Percentiles rank a stretch among this genome's conserved stretches.
Conservation (phyloP, 768 basidiomycete species). For the Lactarius indigo region DNA sequence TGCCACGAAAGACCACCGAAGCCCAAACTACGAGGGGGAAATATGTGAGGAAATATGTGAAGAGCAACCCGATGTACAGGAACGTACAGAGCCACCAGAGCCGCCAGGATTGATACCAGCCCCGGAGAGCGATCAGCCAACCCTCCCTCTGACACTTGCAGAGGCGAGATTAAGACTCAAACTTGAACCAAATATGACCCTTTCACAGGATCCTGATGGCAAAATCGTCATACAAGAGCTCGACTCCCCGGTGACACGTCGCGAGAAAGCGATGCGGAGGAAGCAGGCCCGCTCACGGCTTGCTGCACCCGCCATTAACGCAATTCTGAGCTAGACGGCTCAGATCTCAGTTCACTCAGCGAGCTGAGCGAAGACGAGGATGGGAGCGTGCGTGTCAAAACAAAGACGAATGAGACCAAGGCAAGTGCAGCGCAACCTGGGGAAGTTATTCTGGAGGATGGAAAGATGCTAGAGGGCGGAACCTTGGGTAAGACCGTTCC, state of each 20-base stretch:
- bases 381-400: slow-evolving; percentile 5
- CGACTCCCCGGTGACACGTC: slow-evolving; percentile 66
- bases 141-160: slow-evolving; percentile 6
- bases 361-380: slow-evolving; percentile 22
- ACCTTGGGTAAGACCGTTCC: slow-evolving; percentile 57
- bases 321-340: slow-evolving; percentile 10
- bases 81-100: not conserved
- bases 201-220: slow-evolving; percentile 39
- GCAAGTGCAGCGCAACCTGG: slow-evolving; percentile 30
- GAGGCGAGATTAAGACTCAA: slow-evolving; percentile 14
- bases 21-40: not conserved
- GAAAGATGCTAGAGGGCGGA: slow-evolving; percentile 45
- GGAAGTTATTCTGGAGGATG: slow-evolving; percentile 34
- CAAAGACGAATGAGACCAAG: slow-evolving; percentile 15
- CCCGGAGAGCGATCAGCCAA: slow-evolving; percentile 1
- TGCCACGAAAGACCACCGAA: not conserved
- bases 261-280: slow-evolving; percentile 49
- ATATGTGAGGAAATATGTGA: not conserved
- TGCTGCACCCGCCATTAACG: slow-evolving; percentile 16
- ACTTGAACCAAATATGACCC: slow-evolving; percentile 24
- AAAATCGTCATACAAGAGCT: slow-evolving; percentile 65
- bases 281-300: slow-evolving; percentile 32
- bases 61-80: not conserved
- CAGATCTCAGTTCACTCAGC: slow-evolving; percentile 25
- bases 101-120: not conserved